These are phyloP conservation scores for Populus hybrid DNA, from an alignment of 441 rosid genomes.

Conservation along the genomic window DNA sequence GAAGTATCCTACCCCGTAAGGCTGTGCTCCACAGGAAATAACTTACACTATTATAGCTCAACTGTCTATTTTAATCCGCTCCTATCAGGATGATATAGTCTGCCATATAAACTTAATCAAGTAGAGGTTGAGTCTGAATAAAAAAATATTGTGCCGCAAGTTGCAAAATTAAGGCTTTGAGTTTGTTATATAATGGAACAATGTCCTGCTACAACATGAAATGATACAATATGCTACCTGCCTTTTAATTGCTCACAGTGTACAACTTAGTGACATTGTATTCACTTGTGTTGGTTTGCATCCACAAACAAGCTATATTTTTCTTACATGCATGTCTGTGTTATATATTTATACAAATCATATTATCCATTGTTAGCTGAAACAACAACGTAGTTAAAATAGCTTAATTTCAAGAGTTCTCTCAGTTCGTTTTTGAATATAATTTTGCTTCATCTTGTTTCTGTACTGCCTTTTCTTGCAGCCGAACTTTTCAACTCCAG, in stretches of 20 bases:
- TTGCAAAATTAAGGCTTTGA: neutral
- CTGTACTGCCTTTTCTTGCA: conserved; percentile 22
- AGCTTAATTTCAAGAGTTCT: neutral
- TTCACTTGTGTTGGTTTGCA: neutral
- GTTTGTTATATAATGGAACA: neutral
- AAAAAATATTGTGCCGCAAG: neutral
- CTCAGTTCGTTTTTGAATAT: neutral
- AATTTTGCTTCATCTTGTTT: neutral
- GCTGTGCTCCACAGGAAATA: neutral
- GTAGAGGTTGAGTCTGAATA: neutral
- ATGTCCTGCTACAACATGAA: neutral
- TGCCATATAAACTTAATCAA: neutral
- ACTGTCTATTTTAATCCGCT: neutral
- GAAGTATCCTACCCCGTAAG: neutral
- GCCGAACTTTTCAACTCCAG: conserved; percentile 18
- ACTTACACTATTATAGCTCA: neutral
- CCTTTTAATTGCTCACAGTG: neutral
- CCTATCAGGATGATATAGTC: neutral
- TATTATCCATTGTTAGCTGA: neutral
- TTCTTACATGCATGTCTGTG: neutral
- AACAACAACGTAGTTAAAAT: neutral
- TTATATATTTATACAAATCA: neutral
- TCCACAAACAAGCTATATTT: neutral
- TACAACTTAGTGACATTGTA: neutral
- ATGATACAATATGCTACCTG: neutral